Base-by-base conservation (phyloP, 1,139 yeast species). In the Debaryomyces psychrophilus region DNA sequence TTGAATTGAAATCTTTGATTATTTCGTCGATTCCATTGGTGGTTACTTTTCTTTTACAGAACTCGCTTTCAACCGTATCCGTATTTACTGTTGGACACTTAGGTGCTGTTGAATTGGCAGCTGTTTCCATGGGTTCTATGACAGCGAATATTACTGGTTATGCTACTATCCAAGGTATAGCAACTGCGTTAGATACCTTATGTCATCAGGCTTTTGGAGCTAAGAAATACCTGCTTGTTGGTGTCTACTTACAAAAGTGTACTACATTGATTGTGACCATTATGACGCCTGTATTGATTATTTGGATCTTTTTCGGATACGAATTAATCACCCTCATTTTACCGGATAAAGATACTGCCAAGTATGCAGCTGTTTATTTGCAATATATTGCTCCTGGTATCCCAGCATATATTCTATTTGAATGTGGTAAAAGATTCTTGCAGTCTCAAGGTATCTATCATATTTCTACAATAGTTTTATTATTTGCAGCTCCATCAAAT, bases 201-300 rank as follows among this genome's bases (percentile, higher is more conserved):
- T 71, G 83, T 53, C 83, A 85, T 1, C 85, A 80, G 57, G 84
- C 84, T 3, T 80, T 77, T 56, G 85, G 85, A 15, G 84, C 84
- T 3, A 69, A 72, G 40, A 77, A 72, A 50, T 76, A 74, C 56
- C 73, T 71, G 41, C 61, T 79, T 55, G 85, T 81, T 11, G 85
- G 85, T 1, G 57, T 71, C 8, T 77, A 79, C 47, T 67, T 78
- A 50, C 84, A 80, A 61, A 76, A 80, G 54, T 79, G 85, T 68
- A 65, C 77, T 12, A 74, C 84, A 6, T 68, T 84, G 46, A 73
- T 81, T 29, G 60, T 71, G 44, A 64, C 71, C 11, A 69, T 79
- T 9, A 78, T 79, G 81, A 25, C 69, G 3, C 77, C 83, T 2
- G 67, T 81, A n/a, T 70, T 80, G 46, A 28, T 74, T 11, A 50